Conservation (phyloP, 2,329 filamentous ascomycete genomes). For the Alternaria panax region DNA sequence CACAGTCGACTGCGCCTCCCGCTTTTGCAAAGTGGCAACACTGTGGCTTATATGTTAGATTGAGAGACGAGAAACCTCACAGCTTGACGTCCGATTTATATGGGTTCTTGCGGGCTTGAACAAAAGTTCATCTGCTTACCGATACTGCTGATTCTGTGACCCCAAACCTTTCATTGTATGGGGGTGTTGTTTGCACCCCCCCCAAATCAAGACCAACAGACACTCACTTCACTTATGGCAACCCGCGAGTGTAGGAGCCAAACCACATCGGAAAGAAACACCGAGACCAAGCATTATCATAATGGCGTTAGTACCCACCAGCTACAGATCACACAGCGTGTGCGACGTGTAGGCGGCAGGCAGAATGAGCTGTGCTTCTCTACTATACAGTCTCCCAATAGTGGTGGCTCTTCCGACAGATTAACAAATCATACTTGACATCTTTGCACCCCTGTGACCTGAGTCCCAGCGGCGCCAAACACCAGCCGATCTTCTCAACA, state of each 20-base stretch:
- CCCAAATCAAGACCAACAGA: too few relatives aligned
- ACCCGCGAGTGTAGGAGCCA: neutral
- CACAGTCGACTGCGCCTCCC: neutral
- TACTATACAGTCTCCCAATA: neutral
- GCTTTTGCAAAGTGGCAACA: too few relatives aligned
- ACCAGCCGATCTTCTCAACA: neutral
- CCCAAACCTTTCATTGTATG: too few relatives aligned
- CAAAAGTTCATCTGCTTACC: too few relatives aligned
- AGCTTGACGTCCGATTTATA: too few relatives aligned
- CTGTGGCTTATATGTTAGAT: too few relatives aligned
- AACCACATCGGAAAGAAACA: neutral
- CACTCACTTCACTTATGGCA: neutral
- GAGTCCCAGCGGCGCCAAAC: neutral
- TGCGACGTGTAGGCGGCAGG: too few relatives aligned
- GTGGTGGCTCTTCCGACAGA: neutral
- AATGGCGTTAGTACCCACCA: neutral
- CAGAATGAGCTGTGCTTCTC: neutral
- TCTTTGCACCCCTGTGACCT: too few relatives aligned
- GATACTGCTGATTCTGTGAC: too few relatives aligned
- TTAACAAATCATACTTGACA: neutral
- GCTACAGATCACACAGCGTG: neutral
- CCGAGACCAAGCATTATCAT: neutral
- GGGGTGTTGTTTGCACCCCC: too few relatives aligned
- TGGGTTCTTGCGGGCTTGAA: too few relatives aligned
- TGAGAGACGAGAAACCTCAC: too few relatives aligned